Conservation (phyloP, 345 rosid species). For the Noccaea bulbosa region DNA sequence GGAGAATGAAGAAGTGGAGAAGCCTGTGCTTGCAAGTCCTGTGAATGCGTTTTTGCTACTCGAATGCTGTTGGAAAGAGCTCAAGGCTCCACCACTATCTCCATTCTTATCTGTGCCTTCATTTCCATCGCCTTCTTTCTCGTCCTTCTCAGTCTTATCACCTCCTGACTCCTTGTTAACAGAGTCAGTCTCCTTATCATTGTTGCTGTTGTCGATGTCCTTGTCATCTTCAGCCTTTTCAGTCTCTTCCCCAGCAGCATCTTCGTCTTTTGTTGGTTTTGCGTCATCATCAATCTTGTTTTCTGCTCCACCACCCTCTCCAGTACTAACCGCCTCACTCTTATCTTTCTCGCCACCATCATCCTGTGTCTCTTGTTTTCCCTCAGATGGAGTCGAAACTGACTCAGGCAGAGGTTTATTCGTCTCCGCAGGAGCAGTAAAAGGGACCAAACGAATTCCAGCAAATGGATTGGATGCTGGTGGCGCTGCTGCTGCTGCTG, state of each 20-base stretch:
- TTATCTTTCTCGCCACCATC: conserved; percentile 10
- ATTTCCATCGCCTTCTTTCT: conserved; percentile 46
- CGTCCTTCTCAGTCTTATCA: conserved; percentile 43
- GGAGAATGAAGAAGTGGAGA: conserved; percentile 64
- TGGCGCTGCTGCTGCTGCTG: conserved; percentile 42
- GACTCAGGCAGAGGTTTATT: conserved; percentile 23
- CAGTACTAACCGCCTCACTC: conserved; percentile 17
- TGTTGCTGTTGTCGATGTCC: conserved; percentile 16
- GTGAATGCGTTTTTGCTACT: conserved; percentile 91
- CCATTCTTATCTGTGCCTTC: conserved; percentile 51
- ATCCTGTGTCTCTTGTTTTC: conserved; percentile 10
- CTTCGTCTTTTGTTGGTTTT: conserved; percentile 2
- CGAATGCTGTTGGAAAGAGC: conserved; percentile 91
- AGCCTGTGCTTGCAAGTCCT: conserved; percentile 88
- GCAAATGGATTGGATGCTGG: conserved; percentile 84
- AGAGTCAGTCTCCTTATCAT: conserved; percentile 42
- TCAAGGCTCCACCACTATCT: conserved; percentile 57
- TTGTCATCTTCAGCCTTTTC: conserved; percentile 44
- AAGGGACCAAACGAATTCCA: conserved; percentile 63
- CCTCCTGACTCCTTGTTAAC: conserved; percentile 44
- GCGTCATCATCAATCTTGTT: conserved; percentile 25
- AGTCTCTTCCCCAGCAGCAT: conserved; percentile 32
- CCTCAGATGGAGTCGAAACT: conserved; percentile 30
- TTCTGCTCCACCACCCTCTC: conserved; percentile 26
- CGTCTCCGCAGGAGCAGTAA: conserved; percentile 23